Evolutionary conservation across 2,329 filamentous ascomycete species (phyloP).

Genomic region (Diaporthe aspalathi): DNA sequence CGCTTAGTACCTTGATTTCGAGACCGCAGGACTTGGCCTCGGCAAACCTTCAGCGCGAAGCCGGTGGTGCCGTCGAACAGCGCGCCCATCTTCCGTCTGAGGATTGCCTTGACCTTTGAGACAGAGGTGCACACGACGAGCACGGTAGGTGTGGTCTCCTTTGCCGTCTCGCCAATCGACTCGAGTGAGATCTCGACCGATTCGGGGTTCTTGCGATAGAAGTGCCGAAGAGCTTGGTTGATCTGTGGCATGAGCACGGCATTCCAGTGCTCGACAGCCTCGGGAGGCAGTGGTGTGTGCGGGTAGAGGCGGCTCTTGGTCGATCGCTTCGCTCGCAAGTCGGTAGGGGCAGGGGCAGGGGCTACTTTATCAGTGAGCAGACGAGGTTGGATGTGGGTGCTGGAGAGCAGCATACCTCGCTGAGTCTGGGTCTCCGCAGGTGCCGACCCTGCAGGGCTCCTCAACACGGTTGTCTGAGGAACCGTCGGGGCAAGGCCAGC

Average conservation of each 20-base stretch:
- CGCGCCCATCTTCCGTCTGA: constrained; percentile 74
- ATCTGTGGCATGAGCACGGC: constrained; percentile 77
- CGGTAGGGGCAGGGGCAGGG: constrained; percentile 36
- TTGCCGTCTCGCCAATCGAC: constrained; percentile 75
- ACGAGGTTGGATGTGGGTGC: neutral
- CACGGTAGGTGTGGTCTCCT: constrained; percentile 77
- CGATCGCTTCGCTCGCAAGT: constrained; percentile 41
- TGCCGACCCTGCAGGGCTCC: neutral
- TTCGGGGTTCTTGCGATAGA: constrained; percentile 79
- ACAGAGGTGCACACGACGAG: constrained; percentile 83
- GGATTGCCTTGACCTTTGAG: constrained; percentile 75
- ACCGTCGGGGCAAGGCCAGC: constrained; percentile 28
- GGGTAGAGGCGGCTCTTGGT: constrained; percentile 69
- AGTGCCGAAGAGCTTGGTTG: constrained; percentile 75
- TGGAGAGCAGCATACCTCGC: constrained; percentile 36
- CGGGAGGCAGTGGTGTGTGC: constrained; percentile 67
- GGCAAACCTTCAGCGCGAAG: constrained; percentile 77
- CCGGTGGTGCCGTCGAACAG: constrained; percentile 72
- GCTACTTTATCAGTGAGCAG: constrained; percentile 27
- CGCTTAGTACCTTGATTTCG: constrained; percentile 56
- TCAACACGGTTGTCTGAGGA: neutral
- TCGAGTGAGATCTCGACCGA: constrained; percentile 83
- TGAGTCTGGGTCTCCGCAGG: constrained; percentile 24
- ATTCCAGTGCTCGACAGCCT: constrained; percentile 79
- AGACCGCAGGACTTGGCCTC: constrained; percentile 74